Evolutionary conservation across 1,139 yeast species (phyloP).

Genomic region (Yueomyces sp.): DNA sequence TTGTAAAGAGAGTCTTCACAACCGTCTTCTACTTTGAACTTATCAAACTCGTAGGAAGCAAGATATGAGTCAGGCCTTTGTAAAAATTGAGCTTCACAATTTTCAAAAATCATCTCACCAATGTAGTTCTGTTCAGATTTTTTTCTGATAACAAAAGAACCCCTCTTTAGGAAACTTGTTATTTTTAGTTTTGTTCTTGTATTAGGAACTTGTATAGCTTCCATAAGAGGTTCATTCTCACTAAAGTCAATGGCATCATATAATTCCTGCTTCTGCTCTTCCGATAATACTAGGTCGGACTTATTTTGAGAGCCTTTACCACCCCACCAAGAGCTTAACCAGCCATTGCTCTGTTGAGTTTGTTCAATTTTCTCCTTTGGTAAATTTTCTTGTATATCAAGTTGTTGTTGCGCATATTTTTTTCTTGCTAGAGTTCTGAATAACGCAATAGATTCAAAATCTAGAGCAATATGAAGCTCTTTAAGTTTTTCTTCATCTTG

Average conservation of each 20-base stretch:
- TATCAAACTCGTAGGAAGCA: constrained; percentile 62
- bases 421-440: constrained; percentile 71
- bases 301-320: constrained; percentile 19
- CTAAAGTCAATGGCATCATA: constrained; percentile 92
- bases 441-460: constrained; percentile 71
- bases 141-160: constrained; percentile 53
- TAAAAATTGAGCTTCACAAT: constrained; percentile 59
- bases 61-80: constrained; percentile 74
- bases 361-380: constrained; percentile 13
- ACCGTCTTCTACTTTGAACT: constrained; percentile 80
- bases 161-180: constrained; percentile 56
- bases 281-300: constrained; percentile 33
- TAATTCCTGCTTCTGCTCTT: constrained; percentile 68
- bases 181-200: constrained; percentile 60
- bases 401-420: constrained; percentile 47
- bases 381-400: constrained; percentile 9
- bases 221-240: constrained; percentile 43
- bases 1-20: constrained; percentile 61
- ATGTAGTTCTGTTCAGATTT: constrained; percentile 33
- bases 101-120: constrained; percentile 74
- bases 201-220: constrained; percentile 54
- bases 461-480: constrained; percentile 44
- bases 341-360: constrained; percentile 26
- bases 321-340: constrained; percentile 56
- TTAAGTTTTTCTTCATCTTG: constrained; percentile 33